Evolutionary conservation across 2,329 filamentous ascomycete genomes (phyloP).

Genomic region (Scedosporium minutisporum): DNA sequence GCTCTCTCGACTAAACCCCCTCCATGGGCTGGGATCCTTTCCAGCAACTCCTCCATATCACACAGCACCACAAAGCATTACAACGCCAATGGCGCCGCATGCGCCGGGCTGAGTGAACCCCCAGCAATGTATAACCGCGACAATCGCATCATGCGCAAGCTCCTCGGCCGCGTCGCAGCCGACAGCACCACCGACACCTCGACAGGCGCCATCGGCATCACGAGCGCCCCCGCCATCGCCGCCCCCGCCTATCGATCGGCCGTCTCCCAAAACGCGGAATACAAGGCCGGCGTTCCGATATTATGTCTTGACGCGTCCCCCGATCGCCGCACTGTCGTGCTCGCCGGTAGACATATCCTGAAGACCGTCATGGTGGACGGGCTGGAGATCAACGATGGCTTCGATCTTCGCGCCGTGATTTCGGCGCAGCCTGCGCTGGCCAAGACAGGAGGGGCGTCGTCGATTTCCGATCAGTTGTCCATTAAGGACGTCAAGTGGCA

Average conservation of each 20-base stretch:
- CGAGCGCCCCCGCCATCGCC: constrained; percentile 28
- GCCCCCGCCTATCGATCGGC: constrained; percentile 36
- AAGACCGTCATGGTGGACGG: constrained; percentile 50
- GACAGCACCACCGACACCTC: constrained; percentile 36
- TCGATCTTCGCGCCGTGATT: constrained; percentile 50
- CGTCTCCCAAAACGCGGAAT: constrained; percentile 46
- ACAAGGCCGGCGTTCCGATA: constrained; percentile 42
- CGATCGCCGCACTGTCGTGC: constrained; percentile 44
- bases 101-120: constrained; percentile 14
- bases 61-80: not conserved
- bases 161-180: constrained; percentile 43
- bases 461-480: constrained; percentile 44
- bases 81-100: constrained; percentile 22
- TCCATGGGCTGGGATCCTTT: not conserved
- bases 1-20: not conserved
- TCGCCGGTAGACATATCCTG: constrained; percentile 51
- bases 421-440: constrained; percentile 35
- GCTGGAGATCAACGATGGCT: constrained; percentile 41
- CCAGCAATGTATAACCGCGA: constrained; percentile 41
- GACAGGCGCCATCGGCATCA: constrained; percentile 30
- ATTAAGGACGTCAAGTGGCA: constrained; percentile 55
- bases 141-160: constrained; percentile 50
- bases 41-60: not conserved
- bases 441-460: constrained; percentile 27
- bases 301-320: constrained; percentile 48